Base-by-base conservation (phyloP, 495 filamentous ascomycete species). In the Geoglossum glabrum region DNA sequence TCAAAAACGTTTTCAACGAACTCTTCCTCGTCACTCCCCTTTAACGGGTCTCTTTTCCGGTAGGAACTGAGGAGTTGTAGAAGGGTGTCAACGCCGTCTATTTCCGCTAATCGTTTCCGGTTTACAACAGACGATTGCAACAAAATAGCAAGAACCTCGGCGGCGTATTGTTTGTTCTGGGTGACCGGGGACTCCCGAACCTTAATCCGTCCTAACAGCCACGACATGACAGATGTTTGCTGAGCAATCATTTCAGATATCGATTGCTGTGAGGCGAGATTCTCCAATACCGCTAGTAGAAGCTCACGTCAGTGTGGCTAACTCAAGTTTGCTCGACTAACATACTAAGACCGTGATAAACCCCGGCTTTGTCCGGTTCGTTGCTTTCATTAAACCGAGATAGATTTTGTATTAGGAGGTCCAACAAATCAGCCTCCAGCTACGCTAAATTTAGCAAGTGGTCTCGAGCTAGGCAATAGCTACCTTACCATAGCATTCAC, bases 91-190 rank as follows among this genome's bases (percentile, higher is more conserved):
- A 89, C 73, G 21, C 84, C 86, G 57, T 95, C 80, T 1, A 85
- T 65, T 10, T 70, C 67, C 52, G 76, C 74, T n/a, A 95, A 69
- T 49, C 75, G 74, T 40, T 71, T 70, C 33, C 86, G 74, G 65
- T 86, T 90, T 17, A 74, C 66, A 0, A 72, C 51, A 15, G 83
- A 83, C 7, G 83, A 83, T 64, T 89, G 85, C 15, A 85, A 68
- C 0, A 99, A 70, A 56, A 99, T 94, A 2, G 90, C 85, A 17
- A 99, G 72, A 15, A 97, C 76, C 69, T 99, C 92, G 9, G 92
- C 87, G 0, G 88, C 78, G 64, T 97, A 99, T 66, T 95, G 92
- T 66, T 90, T 95, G 68, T 99, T 99, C 69, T 99, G 92, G 26
- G 74, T 72, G 8, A 83, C 74, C 0, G 73, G 72, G 6, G 69